phyloP scores from a whole-genome alignment of 2,329 filamentous ascomycete genomes.

The Talaromyces sp. region DNA sequence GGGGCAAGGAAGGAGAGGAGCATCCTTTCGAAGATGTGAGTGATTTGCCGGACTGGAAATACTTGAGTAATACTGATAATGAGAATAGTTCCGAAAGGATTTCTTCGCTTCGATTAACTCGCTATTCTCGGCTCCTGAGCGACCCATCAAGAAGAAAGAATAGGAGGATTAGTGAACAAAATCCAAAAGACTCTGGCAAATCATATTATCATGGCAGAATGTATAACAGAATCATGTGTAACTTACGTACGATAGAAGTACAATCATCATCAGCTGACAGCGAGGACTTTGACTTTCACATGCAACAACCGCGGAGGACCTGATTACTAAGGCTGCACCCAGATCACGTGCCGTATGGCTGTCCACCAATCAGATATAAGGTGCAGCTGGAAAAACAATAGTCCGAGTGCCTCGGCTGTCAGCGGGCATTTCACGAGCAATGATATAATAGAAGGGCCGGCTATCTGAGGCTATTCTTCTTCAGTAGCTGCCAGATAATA shows the following conservation, averaged over 20 bases:
- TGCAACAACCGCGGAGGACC: not conserved
- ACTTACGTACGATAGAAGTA: not conserved
- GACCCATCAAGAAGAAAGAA: conserved; percentile 23
- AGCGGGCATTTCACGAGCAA: conserved; percentile 21
- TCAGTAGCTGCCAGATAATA: not conserved
- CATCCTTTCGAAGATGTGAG: conserved; percentile 43
- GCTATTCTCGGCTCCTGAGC: conserved; percentile 33
- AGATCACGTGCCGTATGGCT: not conserved
- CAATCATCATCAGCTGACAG: not conserved
- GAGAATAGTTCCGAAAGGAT: conserved; percentile 31
- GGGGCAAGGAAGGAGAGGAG: conserved; percentile 34
- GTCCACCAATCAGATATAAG: not conserved
- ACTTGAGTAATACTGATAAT: not conserved
- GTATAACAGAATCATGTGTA: conserved; percentile 1
- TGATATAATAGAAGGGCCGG: conserved; percentile 6
- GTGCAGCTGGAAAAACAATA: conserved; percentile 24
- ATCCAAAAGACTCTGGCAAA: not conserved
- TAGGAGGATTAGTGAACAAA: not conserved
- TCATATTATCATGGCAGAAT: not conserved
- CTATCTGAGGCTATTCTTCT: not conserved
- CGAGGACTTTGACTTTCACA: conserved; percentile 16
- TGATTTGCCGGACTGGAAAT: not conserved
- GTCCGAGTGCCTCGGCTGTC: conserved; percentile 32
- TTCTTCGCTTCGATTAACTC: conserved; percentile 33
- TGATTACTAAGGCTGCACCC: conserved; percentile 1